A percentile compares a stretch with the other conserved stretches of the same genome.
These are phyloP conservation scores for Xylaria bambusicola DNA, from an alignment of 495 filamentous ascomycete genomes.

Conservation along the genomic window DNA sequence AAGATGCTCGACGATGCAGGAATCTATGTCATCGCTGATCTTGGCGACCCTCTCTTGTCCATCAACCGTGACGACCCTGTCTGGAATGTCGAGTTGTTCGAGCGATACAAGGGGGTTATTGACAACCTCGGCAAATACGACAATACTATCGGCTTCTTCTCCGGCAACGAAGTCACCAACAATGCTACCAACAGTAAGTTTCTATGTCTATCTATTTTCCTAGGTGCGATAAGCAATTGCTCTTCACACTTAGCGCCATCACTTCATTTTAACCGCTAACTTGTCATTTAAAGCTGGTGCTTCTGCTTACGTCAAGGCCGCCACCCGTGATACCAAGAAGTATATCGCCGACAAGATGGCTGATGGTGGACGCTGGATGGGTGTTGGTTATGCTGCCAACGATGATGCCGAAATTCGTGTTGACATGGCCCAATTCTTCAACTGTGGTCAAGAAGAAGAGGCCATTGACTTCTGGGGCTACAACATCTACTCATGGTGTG, in stretches of 20 bases:
- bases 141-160: conserved; percentile 94
- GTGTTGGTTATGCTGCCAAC: conserved; percentile 93
- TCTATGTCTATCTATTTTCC: neutral
- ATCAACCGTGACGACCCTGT: conserved; percentile 77
- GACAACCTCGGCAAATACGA: conserved; percentile 76
- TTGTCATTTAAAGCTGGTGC: conserved; percentile 52
- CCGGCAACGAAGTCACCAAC: conserved; percentile 96
- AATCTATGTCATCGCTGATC: conserved; percentile 92
- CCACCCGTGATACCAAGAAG: conserved; percentile 89
- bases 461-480: conserved; percentile 97
- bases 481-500: conserved; percentile 99
- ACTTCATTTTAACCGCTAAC: too few species aligned
- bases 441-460: conserved; percentile 68
- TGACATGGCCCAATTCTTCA: conserved; percentile 85
- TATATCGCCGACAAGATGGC: conserved; percentile 73
- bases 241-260: too few species aligned
- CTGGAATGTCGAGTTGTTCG: conserved; percentile 76
- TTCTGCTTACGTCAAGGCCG: conserved; percentile 92
- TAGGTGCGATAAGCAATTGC: neutral
- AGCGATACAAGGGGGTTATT: conserved; percentile 79
- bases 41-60: conserved; percentile 75
- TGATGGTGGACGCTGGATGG: conserved; percentile 69
- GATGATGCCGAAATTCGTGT: conserved; percentile 80
- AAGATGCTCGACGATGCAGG: conserved; percentile 75
- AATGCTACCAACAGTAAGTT: conserved; percentile 65